Percentiles rank a stretch among this genome's conserved stretches.
These are phyloP conservation scores for Fraxinus latifolia DNA, from an alignment of 305 asterid genomes.

Conservation along the genomic window DNA sequence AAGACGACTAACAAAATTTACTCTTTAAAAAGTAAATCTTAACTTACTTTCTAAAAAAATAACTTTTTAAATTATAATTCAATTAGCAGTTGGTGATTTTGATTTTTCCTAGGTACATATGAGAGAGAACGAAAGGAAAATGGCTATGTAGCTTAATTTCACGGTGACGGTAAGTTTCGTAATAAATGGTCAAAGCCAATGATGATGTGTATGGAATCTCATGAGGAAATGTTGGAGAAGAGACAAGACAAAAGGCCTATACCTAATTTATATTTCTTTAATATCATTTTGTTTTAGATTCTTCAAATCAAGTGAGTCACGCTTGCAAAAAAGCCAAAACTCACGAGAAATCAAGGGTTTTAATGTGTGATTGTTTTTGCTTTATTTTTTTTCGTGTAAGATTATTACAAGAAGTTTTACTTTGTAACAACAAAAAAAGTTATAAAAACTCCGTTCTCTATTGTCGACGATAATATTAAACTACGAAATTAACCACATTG, in stretches of 20 bases:
- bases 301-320: background rate
- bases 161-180: slow-evolving; percentile 7
- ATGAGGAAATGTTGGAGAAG: slow-evolving; percentile 27
- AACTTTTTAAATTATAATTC: background rate
- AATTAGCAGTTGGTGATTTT: background rate
- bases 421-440: no score
- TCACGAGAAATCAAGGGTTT: background rate
- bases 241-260: background rate
- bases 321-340: background rate
- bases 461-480: no score
- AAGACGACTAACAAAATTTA: background rate
- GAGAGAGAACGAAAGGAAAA: background rate
- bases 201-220: slow-evolving; percentile 30
- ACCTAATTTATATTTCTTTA: background rate
- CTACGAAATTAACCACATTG: background rate
- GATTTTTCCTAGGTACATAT: background rate
- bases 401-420: background rate
- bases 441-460: background rate
- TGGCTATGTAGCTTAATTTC: background rate
- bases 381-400: no score
- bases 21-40: background rate
- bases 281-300: background rate
- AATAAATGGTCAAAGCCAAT: slow-evolving; percentile 41
- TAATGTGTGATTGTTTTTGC: background rate
- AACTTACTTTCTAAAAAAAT: background rate